Evolutionary conservation across 2,329 filamentous ascomycete genomes (phyloP), one percentile per base, ranked within the genome.

Genomic region (Thyridium curvatum): DNA sequence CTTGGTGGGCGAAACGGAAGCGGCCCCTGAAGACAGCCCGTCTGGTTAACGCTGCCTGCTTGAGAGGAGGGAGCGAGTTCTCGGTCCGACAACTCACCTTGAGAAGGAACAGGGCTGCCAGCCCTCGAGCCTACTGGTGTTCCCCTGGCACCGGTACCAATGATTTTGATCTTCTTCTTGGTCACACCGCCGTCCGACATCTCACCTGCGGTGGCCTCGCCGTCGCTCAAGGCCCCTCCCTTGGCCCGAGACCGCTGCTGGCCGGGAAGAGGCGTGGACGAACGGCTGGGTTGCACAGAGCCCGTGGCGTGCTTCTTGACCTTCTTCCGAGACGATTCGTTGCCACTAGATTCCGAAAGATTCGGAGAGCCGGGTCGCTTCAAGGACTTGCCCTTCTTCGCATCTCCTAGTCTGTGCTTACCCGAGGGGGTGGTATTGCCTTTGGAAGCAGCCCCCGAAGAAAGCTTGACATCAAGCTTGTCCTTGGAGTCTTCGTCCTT

Each of bases 311-410:
- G 74, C 56, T 84, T 84, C 65, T 83, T 86, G 55, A 84, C 78
- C 57, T 75, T 77, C 64, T 93, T 89, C 48, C 84, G 83, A 17
- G 82, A 79, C 1, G 86, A 91, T 58, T 97, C 91, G 50, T 90
- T 94, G 38, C 88, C 91, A 57, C 88, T 94, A 9, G 88, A 88
- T 57, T 97, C 91, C 2, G 89, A 96, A 26, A 86, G 72, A 47
- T 90, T 84, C 3, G 90, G 88, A 13, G 89, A 95, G 14, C 89
- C 88, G 26, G 86, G 76, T 21, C 91, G 82, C 66, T 96, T 96
- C 38, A 91, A 74, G 26, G 71, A 72, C 53, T 79, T 81, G 51
- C 62, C 60, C 55, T 77, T 78, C 59, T 76, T 78, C 10, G 68
- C 60, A 26, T 74, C 64, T 5, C 60, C 57, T 10, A 60, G 52